These are phyloP conservation scores for Scutellaria minor DNA, from an alignment of 257 asterid genomes.

Conservation along the genomic window DNA sequence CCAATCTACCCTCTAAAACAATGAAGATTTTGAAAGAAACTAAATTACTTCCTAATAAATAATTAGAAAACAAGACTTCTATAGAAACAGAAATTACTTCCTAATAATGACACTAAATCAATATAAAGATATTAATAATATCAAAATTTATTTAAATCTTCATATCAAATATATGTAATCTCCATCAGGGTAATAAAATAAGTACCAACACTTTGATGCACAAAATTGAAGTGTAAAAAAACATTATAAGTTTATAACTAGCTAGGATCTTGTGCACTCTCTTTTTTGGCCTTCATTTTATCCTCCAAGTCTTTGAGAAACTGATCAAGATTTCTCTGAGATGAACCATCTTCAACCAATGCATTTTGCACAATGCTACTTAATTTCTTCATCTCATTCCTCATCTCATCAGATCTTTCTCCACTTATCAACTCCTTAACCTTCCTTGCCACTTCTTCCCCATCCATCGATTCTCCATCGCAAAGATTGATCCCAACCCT, in stretches of 20 bases:
- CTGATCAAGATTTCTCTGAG: constrained; percentile 47
- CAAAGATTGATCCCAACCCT: constrained; percentile 61
- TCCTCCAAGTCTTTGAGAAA: constrained; percentile 53
- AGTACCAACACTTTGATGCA: too few species aligned
- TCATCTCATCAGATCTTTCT: constrained; percentile 34
- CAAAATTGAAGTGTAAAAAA: neutral
- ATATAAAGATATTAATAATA: too few species aligned
- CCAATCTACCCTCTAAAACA: too few species aligned
- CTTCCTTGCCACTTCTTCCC: constrained; percentile 54
- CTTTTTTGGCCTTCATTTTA: constrained; percentile 29
- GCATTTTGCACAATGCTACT: constrained; percentile 47
- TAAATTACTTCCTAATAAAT: too few species aligned
- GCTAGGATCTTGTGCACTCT: neutral
- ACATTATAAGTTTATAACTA: neutral
- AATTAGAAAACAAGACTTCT: too few species aligned
- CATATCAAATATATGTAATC: too few species aligned
- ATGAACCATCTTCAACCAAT: constrained; percentile 51
- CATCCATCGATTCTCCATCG: constrained; percentile 39
- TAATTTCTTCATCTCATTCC: constrained; percentile 38
- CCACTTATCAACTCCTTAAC: constrained; percentile 54
- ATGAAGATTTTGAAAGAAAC: too few species aligned
- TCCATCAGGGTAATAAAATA: too few species aligned
- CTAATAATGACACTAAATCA: too few species aligned
- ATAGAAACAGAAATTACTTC: too few species aligned
- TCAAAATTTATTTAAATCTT: too few species aligned